Conservation (phyloP, 345 rosid species). For the Sisymbrium irio region DNA sequence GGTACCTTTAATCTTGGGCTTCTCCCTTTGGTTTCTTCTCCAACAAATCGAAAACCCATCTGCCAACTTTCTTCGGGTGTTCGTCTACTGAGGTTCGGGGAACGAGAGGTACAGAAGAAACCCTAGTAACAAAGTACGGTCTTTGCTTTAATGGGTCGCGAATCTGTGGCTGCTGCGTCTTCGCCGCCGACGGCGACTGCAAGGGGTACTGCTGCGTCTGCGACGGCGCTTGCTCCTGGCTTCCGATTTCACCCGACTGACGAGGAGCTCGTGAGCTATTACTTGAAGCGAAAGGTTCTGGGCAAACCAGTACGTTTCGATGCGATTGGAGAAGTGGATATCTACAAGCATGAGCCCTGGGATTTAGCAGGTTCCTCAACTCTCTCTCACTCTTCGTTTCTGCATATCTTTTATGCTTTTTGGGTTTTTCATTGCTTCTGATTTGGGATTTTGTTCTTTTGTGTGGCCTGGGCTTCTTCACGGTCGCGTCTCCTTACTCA, state of each 20-base stretch:
- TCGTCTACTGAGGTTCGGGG: background rate
- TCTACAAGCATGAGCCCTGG: constrained; percentile 90
- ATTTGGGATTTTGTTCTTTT: constrained; percentile 11
- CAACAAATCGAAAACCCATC: constrained; percentile 39
- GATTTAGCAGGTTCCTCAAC: constrained; percentile 60
- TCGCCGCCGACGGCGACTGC: constrained; percentile 28
- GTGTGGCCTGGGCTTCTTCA: background rate
- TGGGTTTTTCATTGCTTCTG: background rate
- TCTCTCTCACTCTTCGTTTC: background rate
- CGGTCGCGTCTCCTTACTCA: background rate
- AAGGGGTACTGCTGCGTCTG: constrained; percentile 20
- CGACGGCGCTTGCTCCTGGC: constrained; percentile 87
- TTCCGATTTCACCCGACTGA: constrained; percentile 95
- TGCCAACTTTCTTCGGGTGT: constrained; percentile 18
- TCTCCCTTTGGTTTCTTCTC: constrained; percentile 44
- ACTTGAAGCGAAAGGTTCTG: constrained; percentile 81
- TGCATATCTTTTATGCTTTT: background rate
- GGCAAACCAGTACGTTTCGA: constrained; percentile 70
- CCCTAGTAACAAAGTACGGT: constrained; percentile 17
- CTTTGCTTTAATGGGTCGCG: constrained; percentile 37
- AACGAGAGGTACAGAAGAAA: constrained; percentile 2
- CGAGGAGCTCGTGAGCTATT: constrained; percentile 79
- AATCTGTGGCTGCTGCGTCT: constrained; percentile 29
- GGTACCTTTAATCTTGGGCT: constrained; percentile 39
- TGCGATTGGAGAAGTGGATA: constrained; percentile 76